Evolutionary conservation across 768 basidiomycete species (phyloP).

Genomic region (Boletus insuetus): DNA sequence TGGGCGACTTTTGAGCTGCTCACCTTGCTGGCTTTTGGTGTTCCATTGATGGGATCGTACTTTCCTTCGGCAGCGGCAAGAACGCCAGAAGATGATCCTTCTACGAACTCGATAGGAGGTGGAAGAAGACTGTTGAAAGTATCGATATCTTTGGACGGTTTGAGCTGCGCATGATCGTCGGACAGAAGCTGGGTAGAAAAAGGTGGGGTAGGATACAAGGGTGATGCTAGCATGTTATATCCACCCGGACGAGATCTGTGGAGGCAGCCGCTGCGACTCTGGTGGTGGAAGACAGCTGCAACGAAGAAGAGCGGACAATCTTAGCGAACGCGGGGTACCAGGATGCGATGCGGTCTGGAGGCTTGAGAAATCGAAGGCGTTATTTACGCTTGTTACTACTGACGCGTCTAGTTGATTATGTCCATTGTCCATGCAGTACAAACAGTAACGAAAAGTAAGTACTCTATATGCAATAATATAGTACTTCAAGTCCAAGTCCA

Average conservation of each 20-base stretch:
- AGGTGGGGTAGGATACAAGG: slow-evolving; percentile 51
- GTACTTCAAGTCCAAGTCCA: too few species aligned
- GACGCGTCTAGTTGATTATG: slow-evolving; percentile 15
- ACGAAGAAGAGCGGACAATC: slow-evolving; percentile 17
- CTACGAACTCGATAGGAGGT: slow-evolving; percentile 79
- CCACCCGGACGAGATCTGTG: slow-evolving; percentile 5
- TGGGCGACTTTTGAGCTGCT: slow-evolving; percentile 17
- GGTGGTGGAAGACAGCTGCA: slow-evolving; percentile 1
- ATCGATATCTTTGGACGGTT: slow-evolving; percentile 69
- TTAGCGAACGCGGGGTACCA: slow-evolving; percentile 9
- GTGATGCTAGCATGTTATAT: slow-evolving; percentile 63
- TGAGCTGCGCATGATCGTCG: slow-evolving; percentile 54
- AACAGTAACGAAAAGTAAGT: too few species aligned
- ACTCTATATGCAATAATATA: too few species aligned
- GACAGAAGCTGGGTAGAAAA: slow-evolving; percentile 50
- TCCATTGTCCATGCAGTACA: too few species aligned
- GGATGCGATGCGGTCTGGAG: background rate
- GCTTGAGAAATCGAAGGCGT: slow-evolving; percentile 16
- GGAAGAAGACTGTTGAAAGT: slow-evolving; percentile 76
- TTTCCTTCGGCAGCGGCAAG: slow-evolving; percentile 70
- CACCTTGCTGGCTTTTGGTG: slow-evolving; percentile 55
- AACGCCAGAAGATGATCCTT: slow-evolving; percentile 77
- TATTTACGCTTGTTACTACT: slow-evolving; percentile 28
- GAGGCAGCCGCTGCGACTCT: background rate
- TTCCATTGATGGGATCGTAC: slow-evolving; percentile 78